Percentiles rank a stretch among this genome's conserved stretches.
Evolutionary conservation across 495 filamentous ascomycete genomes (phyloP).

Genomic region (Xylaria curta): DNA sequence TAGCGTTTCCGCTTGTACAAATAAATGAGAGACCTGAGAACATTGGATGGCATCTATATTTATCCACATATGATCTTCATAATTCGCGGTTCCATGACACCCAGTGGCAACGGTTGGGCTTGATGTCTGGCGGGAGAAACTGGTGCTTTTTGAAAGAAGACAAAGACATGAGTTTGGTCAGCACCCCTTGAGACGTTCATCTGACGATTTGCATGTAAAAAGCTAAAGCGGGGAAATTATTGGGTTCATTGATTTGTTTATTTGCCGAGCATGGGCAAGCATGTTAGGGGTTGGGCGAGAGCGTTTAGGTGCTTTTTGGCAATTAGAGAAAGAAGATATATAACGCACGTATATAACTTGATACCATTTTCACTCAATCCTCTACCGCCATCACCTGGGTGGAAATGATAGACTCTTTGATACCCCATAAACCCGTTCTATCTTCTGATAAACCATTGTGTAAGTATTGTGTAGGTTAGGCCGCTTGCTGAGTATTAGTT

Average conservation of each 20-base stretch:
- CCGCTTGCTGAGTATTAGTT: no score
- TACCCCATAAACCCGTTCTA: not conserved
- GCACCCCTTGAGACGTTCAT: conserved; percentile 19
- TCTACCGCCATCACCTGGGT: not conserved
- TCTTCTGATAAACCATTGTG: not conserved
- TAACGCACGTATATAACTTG: conserved; percentile 18
- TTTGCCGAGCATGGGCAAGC: conserved; percentile 16
- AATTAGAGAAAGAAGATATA: conserved; percentile 26
- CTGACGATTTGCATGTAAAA: conserved; percentile 27
- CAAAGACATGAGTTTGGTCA: conserved; percentile 10
- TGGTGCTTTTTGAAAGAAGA: not conserved
- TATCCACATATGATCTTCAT: conserved; percentile 33
- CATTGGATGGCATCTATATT: conserved; percentile 27
- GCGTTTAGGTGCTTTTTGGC: conserved; percentile 23
- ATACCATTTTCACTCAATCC: conserved; percentile 3
- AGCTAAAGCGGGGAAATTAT: conserved; percentile 12
- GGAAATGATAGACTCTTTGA: not conserved
- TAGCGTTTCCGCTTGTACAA: conserved; percentile 30
- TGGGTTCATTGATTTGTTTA: conserved; percentile 18
- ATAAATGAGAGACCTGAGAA: conserved; percentile 22
- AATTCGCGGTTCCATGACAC: conserved; percentile 40
- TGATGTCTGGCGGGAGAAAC: conserved; percentile 30
- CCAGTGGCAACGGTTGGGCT: conserved; percentile 30
- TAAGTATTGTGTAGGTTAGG: not conserved
- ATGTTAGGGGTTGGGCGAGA: conserved; percentile 11